These are phyloP conservation scores for Zygosaccharomyces pseudobailii DNA, from an alignment of 1,139 yeast species.

Conservation along the genomic window DNA sequence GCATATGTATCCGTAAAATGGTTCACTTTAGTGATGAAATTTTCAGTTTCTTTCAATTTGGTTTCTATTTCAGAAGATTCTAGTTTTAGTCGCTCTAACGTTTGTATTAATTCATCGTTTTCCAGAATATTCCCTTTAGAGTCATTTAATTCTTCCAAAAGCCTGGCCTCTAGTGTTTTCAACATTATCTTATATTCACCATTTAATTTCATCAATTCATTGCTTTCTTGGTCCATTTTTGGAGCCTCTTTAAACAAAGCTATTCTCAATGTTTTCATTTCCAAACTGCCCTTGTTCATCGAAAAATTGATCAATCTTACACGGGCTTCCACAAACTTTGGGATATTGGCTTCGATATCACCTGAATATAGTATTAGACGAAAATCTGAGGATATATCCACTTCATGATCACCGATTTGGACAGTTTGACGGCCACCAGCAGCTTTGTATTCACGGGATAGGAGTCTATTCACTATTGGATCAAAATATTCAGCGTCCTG, in stretches of 20 bases:
- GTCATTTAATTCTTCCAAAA: conserved; percentile 55
- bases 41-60: conserved; percentile 52
- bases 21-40: conserved; percentile 52
- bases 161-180: conserved; percentile 52
- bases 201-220: conserved; percentile 49
- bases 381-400: conserved; percentile 67
- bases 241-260: conserved; percentile 58
- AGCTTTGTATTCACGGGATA: conserved; percentile 55
- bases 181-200: conserved; percentile 57
- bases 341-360: conserved; percentile 47
- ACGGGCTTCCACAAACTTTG: conserved; percentile 58
- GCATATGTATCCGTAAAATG: conserved; percentile 43
- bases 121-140: conserved; percentile 65
- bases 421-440: conserved; percentile 71
- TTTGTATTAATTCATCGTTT: conserved; percentile 53
- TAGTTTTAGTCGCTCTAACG: conserved; percentile 59
- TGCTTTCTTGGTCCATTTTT: conserved; percentile 57
- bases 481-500: conserved; percentile 78
- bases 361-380: conserved; percentile 55
- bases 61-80: conserved; percentile 54
- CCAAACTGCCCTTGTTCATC: conserved; percentile 61
- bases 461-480: conserved; percentile 61
- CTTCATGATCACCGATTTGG: conserved; percentile 53
- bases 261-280: conserved; percentile 56
- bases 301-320: conserved; percentile 66